These are phyloP conservation scores for Cutaneotrichosporon sp. DNA, from an alignment of 1,284 basidiomycete species.

Conservation along the genomic window DNA sequence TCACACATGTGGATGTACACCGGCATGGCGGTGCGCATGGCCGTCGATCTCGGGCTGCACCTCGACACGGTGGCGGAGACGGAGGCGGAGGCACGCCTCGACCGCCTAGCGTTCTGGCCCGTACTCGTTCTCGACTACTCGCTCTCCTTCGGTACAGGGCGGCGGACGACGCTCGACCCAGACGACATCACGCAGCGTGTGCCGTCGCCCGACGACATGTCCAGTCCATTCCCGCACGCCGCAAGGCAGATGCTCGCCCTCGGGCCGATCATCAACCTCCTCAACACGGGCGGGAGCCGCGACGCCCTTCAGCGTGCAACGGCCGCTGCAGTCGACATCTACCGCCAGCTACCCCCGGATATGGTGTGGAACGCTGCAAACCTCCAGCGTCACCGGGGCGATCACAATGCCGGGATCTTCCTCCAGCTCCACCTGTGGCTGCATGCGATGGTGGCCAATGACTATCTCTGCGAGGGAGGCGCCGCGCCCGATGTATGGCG, in stretches of 20 bases:
- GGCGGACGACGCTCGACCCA: conserved; percentile 14
- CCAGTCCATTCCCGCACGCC: conserved; percentile 34
- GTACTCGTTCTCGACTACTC: conserved; percentile 17
- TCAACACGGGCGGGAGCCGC: conserved; percentile 20
- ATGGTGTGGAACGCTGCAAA: conserved; percentile 40
- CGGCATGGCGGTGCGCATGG: conserved; percentile 35
- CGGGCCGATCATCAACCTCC: conserved; percentile 33
- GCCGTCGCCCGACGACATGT: conserved; percentile 14
- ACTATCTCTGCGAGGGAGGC: background rate
- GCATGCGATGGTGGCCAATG: conserved; percentile 31
- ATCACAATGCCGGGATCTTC: conserved; percentile 28
- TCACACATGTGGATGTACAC: conserved; percentile 35
- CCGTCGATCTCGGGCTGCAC: conserved; percentile 34
- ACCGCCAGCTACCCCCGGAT: conserved; percentile 31
- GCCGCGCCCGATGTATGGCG: conserved; percentile 28
- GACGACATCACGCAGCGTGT: conserved; percentile 21
- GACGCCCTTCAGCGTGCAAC: conserved; percentile 12
- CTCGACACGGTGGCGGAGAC: conserved; percentile 7
- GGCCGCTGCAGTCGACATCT: conserved; percentile 25
- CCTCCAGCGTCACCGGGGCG: conserved; percentile 29
- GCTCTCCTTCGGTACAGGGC: conserved; percentile 18
- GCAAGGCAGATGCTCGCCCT: conserved; percentile 32
- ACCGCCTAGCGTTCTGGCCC: conserved; percentile 22
- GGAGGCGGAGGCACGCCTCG: conserved; percentile 11
- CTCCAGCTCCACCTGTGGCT: conserved; percentile 40